Evolutionary conservation across 1,139 yeast genomes (phyloP).

Genomic region (Kluyveromyces sp.): DNA sequence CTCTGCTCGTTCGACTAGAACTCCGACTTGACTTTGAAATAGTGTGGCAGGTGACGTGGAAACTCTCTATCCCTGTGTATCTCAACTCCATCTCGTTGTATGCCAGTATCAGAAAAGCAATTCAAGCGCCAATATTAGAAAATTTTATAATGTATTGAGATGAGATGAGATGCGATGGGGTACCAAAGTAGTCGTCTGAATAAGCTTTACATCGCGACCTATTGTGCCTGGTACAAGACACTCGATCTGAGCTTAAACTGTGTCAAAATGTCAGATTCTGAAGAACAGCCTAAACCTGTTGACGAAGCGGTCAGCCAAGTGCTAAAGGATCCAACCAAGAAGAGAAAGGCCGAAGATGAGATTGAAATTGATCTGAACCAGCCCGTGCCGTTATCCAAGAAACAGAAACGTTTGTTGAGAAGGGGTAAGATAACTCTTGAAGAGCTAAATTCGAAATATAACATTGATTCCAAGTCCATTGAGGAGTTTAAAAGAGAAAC

Average conservation of each 20-base stretch:
- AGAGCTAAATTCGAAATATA: constrained; percentile 44
- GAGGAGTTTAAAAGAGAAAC: constrained; percentile 32
- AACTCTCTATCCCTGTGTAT: not conserved
- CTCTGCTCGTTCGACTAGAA: no score
- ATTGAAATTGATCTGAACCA: constrained; percentile 74
- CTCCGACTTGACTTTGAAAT: no score
- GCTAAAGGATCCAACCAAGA: constrained; percentile 30
- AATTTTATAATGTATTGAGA: not conserved
- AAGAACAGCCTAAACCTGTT: not conserved
- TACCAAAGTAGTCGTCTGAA: no score
- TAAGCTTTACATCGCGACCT: no score
- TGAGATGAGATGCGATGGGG: constrained; percentile 6
- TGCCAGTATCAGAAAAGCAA: constrained; percentile 1
- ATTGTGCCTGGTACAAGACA: no score
- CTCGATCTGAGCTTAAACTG: no score
- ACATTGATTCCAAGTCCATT: constrained; percentile 34
- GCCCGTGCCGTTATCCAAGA: constrained; percentile 81
- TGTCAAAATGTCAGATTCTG: constrained; percentile 3
- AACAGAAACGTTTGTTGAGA: constrained; percentile 81
- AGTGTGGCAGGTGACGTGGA: no score
- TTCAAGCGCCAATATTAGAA: not conserved
- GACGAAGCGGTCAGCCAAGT: constrained; percentile 23
- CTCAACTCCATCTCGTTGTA: not conserved
- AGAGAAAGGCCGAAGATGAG: constrained; percentile 42
- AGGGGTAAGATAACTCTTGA: constrained; percentile 59